Percentiles rank a stretch among this genome's conserved stretches.
These are phyloP conservation scores for Penicillium psychrofluorescens DNA, from an alignment of 495 filamentous ascomycete species.

Conservation along the genomic window DNA sequence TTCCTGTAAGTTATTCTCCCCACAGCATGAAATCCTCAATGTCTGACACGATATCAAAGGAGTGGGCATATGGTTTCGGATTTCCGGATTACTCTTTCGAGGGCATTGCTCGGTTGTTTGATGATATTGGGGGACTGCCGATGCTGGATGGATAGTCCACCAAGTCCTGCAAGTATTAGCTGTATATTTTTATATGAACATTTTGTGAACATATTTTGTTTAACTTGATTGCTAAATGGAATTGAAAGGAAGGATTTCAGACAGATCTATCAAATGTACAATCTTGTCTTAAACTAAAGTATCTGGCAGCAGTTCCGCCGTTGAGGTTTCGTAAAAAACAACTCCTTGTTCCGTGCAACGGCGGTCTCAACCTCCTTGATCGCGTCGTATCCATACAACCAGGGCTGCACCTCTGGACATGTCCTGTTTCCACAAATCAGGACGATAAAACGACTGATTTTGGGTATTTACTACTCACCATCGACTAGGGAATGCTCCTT, in stretches of 20 bases:
- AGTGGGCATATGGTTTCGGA: conserved; percentile 36
- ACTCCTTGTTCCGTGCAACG: conserved; percentile 25
- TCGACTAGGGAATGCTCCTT: conserved; percentile 47
- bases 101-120: conserved; percentile 31
- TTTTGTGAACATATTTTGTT: neutral
- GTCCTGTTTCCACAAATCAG: conserved; percentile 27
- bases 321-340: conserved; percentile 8
- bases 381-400: conserved; percentile 57
- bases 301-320: conserved; percentile 1
- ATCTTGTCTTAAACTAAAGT: neutral
- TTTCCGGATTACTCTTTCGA: conserved; percentile 37
- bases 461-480: conserved; percentile 25
- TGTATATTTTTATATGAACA: neutral
- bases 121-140: conserved; percentile 28
- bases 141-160: conserved; percentile 22
- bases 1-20: conserved; percentile 15
- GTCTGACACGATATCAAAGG: conserved; percentile 6
- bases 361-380: conserved; percentile 48
- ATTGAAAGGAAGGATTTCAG: no score
- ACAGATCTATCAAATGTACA: no score
- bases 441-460: neutral
- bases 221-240: neutral
- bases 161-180: no score
- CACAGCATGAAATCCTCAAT: neutral
- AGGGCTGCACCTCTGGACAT: conserved; percentile 51